phyloP scores from a whole-genome alignment of 108 stramenopile genomes.

The Fragilariopsis cylindrus region DNA sequence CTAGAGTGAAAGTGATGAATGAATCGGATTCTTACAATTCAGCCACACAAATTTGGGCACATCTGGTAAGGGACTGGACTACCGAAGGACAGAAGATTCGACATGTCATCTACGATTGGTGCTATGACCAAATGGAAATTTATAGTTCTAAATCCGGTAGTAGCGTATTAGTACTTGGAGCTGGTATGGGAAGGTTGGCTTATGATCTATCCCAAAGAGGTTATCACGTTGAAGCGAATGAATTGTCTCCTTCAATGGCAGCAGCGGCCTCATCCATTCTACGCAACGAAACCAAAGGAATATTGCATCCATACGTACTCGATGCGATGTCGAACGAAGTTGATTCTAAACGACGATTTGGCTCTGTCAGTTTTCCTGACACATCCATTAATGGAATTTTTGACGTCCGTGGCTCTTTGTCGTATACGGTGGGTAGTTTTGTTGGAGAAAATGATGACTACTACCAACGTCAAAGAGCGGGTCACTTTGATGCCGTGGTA shows the following conservation, averaged over 20 bases:
- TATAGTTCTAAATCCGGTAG: background rate
- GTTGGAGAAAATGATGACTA: constrained; percentile 32
- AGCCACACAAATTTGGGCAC: constrained; percentile 63
- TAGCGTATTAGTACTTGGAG: constrained; percentile 71
- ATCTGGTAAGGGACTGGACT: constrained; percentile 81
- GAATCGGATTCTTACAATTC: constrained; percentile 52
- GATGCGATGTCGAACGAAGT: constrained; percentile 81
- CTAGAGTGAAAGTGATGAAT: background rate
- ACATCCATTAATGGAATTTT: background rate
- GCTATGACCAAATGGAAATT: constrained; percentile 41
- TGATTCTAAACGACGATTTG: constrained; percentile 58
- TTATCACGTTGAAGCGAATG: constrained; percentile 74
- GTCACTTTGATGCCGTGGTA: constrained; percentile 53
- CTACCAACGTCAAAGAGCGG: constrained; percentile 20
- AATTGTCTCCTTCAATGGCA: constrained; percentile 76
- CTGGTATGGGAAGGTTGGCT: constrained; percentile 83
- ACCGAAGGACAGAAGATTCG: constrained; percentile 45
- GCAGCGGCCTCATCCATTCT: constrained; percentile 61
- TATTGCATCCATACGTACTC: constrained; percentile 59
- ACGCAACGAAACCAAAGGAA: constrained; percentile 12
- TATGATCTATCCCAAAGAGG: constrained; percentile 53
- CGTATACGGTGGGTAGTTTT: constrained; percentile 84
- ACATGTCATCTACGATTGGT: constrained; percentile 63
- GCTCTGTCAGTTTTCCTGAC: constrained; percentile 57
- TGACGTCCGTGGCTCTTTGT: constrained; percentile 33